Conservation (phyloP, 1,139 yeast genomes). For the Spencermartinsiella ligniputridi region DNA sequence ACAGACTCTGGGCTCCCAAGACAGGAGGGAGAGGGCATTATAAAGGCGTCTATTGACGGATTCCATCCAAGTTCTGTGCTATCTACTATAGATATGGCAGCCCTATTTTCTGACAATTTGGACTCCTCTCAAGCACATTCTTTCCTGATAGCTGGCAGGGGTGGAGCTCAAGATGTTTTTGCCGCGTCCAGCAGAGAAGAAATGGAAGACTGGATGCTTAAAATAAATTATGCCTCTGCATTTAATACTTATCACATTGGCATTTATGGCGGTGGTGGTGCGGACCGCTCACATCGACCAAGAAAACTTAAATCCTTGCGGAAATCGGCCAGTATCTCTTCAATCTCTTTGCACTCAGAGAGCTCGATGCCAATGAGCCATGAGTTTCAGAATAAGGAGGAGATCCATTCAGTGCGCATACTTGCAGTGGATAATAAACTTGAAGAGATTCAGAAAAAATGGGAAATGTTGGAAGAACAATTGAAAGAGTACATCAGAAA, state of each 20-base stretch:
- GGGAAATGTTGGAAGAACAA: constrained; percentile 33
- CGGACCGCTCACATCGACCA: background rate
- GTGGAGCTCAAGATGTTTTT: constrained; percentile 36
- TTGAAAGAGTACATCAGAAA: constrained; percentile 37
- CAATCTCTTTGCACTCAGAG: constrained; percentile 7
- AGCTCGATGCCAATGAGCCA: background rate
- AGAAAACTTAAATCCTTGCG: constrained; percentile 1
- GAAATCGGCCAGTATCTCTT: constrained; percentile 6
- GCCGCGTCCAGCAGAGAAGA: constrained; percentile 36
- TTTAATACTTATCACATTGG: constrained; percentile 41
- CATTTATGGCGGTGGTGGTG: constrained; percentile 17
- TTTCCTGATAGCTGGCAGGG: constrained; percentile 32
- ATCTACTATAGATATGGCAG: constrained; percentile 37
- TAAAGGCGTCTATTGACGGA: constrained; percentile 37
- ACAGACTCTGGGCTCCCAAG: constrained; percentile 3
- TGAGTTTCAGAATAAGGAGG: background rate
- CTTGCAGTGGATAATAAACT: constrained; percentile 26
- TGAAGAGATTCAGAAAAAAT: constrained; percentile 33
- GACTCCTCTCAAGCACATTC: constrained; percentile 19
- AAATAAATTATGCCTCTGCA: constrained; percentile 53
- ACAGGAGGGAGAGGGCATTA: constrained; percentile 18
- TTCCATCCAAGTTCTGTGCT: constrained; percentile 35
- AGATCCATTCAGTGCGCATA: constrained; percentile 13
- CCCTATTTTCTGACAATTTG: constrained; percentile 23
- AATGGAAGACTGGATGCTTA: constrained; percentile 50